A percentile compares a stretch with the other conserved stretches of the same genome.
These are phyloP conservation scores for Discostella stelligera DNA, from an alignment of 352 stramenopile species.

Conservation along the genomic window DNA sequence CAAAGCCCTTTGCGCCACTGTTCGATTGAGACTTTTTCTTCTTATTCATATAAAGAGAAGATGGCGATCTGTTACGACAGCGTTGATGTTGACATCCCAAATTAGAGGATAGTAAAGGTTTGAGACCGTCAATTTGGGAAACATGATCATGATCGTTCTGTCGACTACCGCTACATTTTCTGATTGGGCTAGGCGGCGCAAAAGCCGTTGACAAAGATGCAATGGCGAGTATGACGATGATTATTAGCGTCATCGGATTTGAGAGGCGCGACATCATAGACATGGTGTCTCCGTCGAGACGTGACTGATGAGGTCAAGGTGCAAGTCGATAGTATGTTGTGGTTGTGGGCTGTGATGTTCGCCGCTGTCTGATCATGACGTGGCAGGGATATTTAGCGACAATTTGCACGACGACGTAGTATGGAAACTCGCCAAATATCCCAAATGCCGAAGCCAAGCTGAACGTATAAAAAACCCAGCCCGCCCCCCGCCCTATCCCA, in stretches of 20 bases:
- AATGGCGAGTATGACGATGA: background rate
- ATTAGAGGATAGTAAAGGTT: background rate
- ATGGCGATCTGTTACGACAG: background rate
- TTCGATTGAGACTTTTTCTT: constrained; percentile 33
- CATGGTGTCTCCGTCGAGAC: background rate
- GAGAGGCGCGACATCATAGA: background rate
- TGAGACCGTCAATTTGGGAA: background rate
- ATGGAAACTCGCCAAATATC: too few relatives aligned
- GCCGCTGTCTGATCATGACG: too few relatives aligned
- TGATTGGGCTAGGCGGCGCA: background rate
- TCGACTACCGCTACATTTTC: background rate
- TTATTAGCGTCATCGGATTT: background rate
- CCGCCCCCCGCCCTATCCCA: background rate
- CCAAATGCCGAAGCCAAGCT: too few relatives aligned
- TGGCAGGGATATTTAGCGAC: too few relatives aligned
- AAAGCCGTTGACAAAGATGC: background rate
- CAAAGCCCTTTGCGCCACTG: constrained; percentile 28
- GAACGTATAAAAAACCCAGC: too few relatives aligned
- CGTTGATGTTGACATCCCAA: background rate
- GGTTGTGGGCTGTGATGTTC: too few relatives aligned
- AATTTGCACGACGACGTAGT: too few relatives aligned
- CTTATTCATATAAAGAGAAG: constrained; percentile 54
- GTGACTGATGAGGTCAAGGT: too few relatives aligned
- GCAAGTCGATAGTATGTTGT: too few relatives aligned
- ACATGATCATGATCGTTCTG: background rate